Evolutionary conservation across 495 filamentous ascomycete genomes (phyloP), one percentile per base, ranked within the genome.

Genomic region (Tuber melanosporum): DNA sequence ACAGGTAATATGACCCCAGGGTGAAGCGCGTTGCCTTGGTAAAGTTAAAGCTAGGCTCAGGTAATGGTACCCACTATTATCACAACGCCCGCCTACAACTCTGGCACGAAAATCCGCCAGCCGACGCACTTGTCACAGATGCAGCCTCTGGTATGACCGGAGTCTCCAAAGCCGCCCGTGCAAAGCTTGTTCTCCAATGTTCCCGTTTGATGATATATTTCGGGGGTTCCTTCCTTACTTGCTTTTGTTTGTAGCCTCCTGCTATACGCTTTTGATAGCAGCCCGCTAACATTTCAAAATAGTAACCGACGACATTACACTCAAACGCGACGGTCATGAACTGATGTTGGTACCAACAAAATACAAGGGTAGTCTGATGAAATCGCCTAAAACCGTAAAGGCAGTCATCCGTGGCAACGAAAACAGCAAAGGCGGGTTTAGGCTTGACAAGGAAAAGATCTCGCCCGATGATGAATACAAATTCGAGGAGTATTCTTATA

Each of bases 281-380:
- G 12, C 10, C 57, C 49, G 10, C 32, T 78, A 75, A 78, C 43
- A 22, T 26, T 42, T 45, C 3, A 70, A 72, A 57, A 62, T 9
- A 78, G 76, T 78, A 71, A 78, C 76, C n/a, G 77, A 76, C 52
- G 77, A 73, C 26, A 78, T 78, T 49, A 76, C 74, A 26, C 71
- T 78, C 22, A 71, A 76, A 36, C 73, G 71, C 20, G 77, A 76
- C 4, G 74, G 39, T n/a, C 75, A 70, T 8, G 73, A 76, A 43
- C 26, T 76, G 41, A 76, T 71, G 62, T 32, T 78, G 0, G 26
- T 75, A 26, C 76, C 76, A 66, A 78, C 76, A 9, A 78, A 78
- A 72, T 78, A 78, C 41, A 75, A 46, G 47, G 76, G 75, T 22
- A 19, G 32, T 69, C 45, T 75, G 15, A 43, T 62, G 45, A 72